These are phyloP conservation scores for Nemania serpens DNA, from an alignment of 2,329 filamentous ascomycete species.

Conservation along the genomic window DNA sequence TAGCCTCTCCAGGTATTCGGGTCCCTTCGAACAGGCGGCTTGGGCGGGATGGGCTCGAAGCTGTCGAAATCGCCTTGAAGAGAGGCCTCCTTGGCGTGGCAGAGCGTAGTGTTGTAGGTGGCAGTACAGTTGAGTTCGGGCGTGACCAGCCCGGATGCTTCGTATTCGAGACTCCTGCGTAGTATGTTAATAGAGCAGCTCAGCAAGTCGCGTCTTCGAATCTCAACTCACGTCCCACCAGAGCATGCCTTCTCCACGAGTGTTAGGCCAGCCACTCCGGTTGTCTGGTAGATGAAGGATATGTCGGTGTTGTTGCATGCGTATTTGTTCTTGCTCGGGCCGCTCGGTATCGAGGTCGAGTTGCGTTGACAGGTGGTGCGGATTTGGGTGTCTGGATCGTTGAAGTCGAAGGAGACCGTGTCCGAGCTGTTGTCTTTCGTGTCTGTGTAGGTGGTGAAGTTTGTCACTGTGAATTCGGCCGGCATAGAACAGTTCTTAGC, in stretches of 20 bases:
- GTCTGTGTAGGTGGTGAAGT: slow-evolving; percentile 36
- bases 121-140: slow-evolving; percentile 35
- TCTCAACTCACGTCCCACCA: slow-evolving; percentile 31
- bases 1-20: slow-evolving; percentile 11
- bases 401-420: slow-evolving; percentile 35
- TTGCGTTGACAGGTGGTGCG: slow-evolving; percentile 36
- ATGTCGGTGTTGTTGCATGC: slow-evolving; percentile 36
- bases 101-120: slow-evolving; percentile 30
- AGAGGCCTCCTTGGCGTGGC: slow-evolving; percentile 28
- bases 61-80: slow-evolving; percentile 34
- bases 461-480: slow-evolving; percentile 33
- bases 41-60: slow-evolving; percentile 30
- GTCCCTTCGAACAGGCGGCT: slow-evolving; percentile 20
- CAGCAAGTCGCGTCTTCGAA: background rate
- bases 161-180: slow-evolving; percentile 28
- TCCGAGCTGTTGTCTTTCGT: slow-evolving; percentile 27
- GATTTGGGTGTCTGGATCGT: slow-evolving; percentile 37
- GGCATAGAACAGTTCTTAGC: slow-evolving; percentile 35
- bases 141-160: slow-evolving; percentile 34
- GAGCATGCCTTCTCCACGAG: slow-evolving; percentile 38
- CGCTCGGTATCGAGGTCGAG: slow-evolving; percentile 34
- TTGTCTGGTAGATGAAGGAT: slow-evolving; percentile 40
- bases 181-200: slow-evolving; percentile 21
- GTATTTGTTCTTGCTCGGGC: slow-evolving; percentile 33
- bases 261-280: slow-evolving; percentile 35